Conservation (phyloP, 345 rosid genomes). For the Garcia nutans region DNA sequence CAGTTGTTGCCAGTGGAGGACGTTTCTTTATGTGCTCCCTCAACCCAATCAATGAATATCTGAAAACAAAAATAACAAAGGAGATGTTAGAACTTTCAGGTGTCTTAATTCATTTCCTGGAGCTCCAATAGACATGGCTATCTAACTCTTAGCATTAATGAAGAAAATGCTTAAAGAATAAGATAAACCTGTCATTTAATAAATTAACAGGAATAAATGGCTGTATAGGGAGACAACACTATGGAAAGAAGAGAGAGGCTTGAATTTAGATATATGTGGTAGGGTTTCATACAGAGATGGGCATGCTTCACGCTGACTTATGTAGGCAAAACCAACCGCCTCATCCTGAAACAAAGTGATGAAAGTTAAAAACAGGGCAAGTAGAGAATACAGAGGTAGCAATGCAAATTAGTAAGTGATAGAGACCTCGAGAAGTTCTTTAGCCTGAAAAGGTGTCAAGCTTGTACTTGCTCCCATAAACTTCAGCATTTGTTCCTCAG, state of each 20-base stretch:
- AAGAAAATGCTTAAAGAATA: background rate
- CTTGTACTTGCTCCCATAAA: constrained; percentile 92
- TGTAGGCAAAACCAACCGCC: constrained; percentile 87
- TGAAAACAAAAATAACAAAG: constrained; percentile 28
- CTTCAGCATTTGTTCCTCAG: constrained; percentile 96
- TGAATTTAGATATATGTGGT: constrained; percentile 15
- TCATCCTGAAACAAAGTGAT: constrained; percentile 52
- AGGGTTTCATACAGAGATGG: constrained; percentile 73
- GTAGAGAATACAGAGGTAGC: constrained; percentile 4
- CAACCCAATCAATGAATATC: constrained; percentile 71
- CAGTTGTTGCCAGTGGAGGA: constrained; percentile 91
- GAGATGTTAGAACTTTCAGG: background rate
- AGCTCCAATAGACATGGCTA: background rate
- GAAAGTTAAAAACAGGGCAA: constrained; percentile 11
- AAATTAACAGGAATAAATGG: background rate
- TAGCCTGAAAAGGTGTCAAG: constrained; percentile 65
- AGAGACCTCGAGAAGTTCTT: constrained; percentile 87
- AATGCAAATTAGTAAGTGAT: constrained; percentile 12
- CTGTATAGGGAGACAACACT: background rate
- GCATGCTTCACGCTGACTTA: constrained; percentile 84
- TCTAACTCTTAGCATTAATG: background rate
- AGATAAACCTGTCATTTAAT: background rate
- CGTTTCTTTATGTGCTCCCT: constrained; percentile 99
- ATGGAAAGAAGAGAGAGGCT: constrained; percentile 19
- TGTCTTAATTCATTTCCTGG: background rate